phyloP scores from a whole-genome alignment of 2,329 filamentous ascomycete species.

The Penicillium sp. region DNA sequence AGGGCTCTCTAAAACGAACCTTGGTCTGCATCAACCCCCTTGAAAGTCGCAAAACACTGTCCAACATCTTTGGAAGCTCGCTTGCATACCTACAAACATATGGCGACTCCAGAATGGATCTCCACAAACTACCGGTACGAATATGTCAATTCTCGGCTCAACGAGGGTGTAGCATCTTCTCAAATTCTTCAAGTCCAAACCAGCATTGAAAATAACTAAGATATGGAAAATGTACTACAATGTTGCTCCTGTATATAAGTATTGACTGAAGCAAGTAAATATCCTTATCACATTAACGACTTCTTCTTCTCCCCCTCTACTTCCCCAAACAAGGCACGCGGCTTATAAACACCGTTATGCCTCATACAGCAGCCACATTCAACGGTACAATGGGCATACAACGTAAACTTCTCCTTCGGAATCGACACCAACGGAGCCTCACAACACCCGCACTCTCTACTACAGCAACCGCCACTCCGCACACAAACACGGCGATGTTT shows the following conservation, averaged over 20 bases:
- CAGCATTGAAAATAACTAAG: not conserved
- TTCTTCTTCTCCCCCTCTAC: not conserved
- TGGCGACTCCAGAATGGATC: too few relatives aligned
- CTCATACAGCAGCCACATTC: conserved; percentile 2
- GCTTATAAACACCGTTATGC: not conserved
- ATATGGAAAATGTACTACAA: not conserved
- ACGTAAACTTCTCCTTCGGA: not conserved
- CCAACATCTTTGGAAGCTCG: too few relatives aligned
- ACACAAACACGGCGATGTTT: not conserved
- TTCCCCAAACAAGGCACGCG: not conserved
- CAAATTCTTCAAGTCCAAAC: not conserved
- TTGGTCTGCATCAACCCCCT: too few relatives aligned
- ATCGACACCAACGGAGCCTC: not conserved
- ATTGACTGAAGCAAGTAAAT: not conserved
- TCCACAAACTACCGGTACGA: too few relatives aligned
- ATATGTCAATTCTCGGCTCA: too few relatives aligned
- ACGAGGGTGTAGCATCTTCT: not conserved
- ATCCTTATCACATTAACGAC: not conserved
- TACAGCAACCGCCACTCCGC: conserved; percentile 1
- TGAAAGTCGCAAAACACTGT: too few relatives aligned
- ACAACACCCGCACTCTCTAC: conserved; percentile 1
- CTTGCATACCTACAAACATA: too few relatives aligned
- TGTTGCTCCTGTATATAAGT: not conserved
- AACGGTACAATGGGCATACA: conserved; percentile 2
- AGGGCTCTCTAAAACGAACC: too few relatives aligned